Percentiles rank a stretch among this genome's conserved stretches.
These are phyloP conservation scores for Polytolypa hystricis DNA, from an alignment of 2,329 filamentous ascomycete genomes.

Conservation along the genomic window DNA sequence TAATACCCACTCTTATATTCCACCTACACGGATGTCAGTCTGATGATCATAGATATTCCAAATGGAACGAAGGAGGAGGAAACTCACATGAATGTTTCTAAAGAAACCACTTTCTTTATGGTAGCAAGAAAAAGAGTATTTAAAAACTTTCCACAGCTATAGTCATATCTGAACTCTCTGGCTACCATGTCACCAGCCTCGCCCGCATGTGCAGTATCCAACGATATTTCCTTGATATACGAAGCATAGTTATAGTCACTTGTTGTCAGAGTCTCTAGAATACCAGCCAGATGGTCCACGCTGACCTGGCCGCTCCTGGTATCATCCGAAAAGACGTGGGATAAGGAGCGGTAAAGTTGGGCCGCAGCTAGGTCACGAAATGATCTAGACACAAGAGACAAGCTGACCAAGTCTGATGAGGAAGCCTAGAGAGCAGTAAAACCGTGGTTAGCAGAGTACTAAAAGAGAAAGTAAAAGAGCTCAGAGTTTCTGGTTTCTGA, in stretches of 20 bases:
- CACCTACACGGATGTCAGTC: slow-evolving; percentile 35
- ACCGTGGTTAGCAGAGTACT: not conserved
- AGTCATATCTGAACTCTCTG: slow-evolving; percentile 43
- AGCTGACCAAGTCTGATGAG: slow-evolving; percentile 22
- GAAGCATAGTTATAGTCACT: slow-evolving; percentile 54
- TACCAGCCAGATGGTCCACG: slow-evolving; percentile 47
- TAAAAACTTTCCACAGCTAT: slow-evolving; percentile 53
- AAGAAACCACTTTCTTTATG: slow-evolving; percentile 42
- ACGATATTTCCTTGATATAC: slow-evolving; percentile 44
- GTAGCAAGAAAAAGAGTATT: slow-evolving; percentile 50
- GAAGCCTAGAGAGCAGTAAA: slow-evolving; percentile 8
- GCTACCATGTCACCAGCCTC: slow-evolving; percentile 43
- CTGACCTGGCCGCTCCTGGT: slow-evolving; percentile 41
- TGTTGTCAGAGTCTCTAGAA: slow-evolving; percentile 51
- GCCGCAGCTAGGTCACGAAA: slow-evolving; percentile 49
- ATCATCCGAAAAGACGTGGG: slow-evolving; percentile 51
- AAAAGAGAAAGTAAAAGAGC: too few relatives aligned
- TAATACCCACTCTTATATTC: slow-evolving; percentile 55
- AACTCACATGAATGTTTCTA: slow-evolving; percentile 46
- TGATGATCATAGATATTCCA: not conserved
- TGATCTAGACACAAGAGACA: slow-evolving; percentile 47
- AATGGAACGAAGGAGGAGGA: not conserved
- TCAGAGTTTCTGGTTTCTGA: too few relatives aligned
- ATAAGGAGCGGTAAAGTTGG: slow-evolving; percentile 49
- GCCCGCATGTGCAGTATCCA: slow-evolving; percentile 46